Conservation (phyloP, 257 asterid genomes). For the Hygrophila difformis region DNA sequence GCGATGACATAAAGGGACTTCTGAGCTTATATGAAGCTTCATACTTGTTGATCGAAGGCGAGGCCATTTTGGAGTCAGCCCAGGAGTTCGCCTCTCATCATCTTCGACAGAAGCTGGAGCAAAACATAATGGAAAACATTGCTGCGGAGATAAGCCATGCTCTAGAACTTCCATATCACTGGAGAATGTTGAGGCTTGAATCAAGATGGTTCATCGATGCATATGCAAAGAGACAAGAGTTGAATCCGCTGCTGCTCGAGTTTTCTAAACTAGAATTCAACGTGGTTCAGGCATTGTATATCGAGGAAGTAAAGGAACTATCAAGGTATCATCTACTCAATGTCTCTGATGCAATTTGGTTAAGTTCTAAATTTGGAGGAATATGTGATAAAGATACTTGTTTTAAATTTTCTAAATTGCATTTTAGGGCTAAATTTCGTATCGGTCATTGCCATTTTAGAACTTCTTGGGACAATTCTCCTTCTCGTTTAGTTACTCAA, state of each 20-base stretch:
- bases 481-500: too few relatives aligned
- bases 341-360: too few relatives aligned
- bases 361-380: too few relatives aligned
- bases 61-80: constrained; percentile 31
- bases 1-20: constrained; percentile 25
- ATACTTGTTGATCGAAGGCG: constrained; percentile 31
- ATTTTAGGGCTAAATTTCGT: too few relatives aligned
- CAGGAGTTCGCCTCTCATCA: constrained; percentile 21
- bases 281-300: constrained; percentile 28
- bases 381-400: too few relatives aligned
- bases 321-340: too few relatives aligned
- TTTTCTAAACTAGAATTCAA: constrained; percentile 28
- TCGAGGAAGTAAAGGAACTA: constrained; percentile 26
- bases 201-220: constrained; percentile 36
- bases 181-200: constrained; percentile 41
- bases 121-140: constrained; percentile 5
- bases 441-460: too few relatives aligned
- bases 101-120: constrained; percentile 15
- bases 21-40: constrained; percentile 49
- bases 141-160: constrained; percentile 26
- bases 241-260: constrained; percentile 15
- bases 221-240: constrained; percentile 14
- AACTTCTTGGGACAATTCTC: too few relatives aligned
- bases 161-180: constrained; percentile 43
- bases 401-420: too few relatives aligned